A percentile compares a stretch with the other conserved stretches of the same genome.
phyloP scores from a whole-genome alignment of 225 moss, liverwort and hornwort genomes.

The Lunularia cruciata region DNA sequence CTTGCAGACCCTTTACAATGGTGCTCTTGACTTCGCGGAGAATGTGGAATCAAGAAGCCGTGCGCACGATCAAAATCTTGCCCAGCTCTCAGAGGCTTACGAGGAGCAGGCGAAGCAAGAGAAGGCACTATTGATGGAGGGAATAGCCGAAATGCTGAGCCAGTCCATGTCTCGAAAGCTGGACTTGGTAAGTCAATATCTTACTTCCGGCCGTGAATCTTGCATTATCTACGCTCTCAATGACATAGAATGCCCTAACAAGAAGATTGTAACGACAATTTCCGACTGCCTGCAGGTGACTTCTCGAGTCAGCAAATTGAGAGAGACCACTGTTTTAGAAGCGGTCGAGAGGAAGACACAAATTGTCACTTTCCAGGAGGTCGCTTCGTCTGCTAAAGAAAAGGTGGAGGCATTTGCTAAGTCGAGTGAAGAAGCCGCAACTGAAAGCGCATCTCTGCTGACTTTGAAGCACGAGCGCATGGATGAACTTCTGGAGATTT shows the following conservation, averaged over 20 bases:
- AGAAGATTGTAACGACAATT: neutral
- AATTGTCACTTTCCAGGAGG: constrained; percentile 56
- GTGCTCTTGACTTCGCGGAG: constrained; percentile 62
- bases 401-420: constrained; percentile 51
- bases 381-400: constrained; percentile 53
- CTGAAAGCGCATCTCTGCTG: constrained; percentile 51
- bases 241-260: no score
- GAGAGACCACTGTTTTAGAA: constrained; percentile 54
- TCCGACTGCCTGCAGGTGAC: constrained; percentile 51
- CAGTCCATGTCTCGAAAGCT: constrained; percentile 61
- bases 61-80: constrained; percentile 62
- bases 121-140: constrained; percentile 58
- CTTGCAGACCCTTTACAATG: constrained; percentile 58
- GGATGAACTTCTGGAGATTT: constrained; percentile 64
- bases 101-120: constrained; percentile 81
- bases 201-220: no score
- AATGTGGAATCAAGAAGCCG: constrained; percentile 50
- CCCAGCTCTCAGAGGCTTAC: constrained; percentile 69
- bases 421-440: constrained; percentile 52
- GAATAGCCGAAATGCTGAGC: constrained; percentile 65
- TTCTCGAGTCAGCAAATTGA: constrained; percentile 58
- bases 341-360: constrained; percentile 49
- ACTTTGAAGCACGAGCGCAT: constrained; percentile 59
- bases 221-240: neutral
- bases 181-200: constrained; percentile 59